A percentile compares a stretch with the other conserved stretches of the same genome.
Evolutionary conservation across 371 early-diverging fungal genomes (phyloP).

Genomic region (Pancytospora philotis): DNA sequence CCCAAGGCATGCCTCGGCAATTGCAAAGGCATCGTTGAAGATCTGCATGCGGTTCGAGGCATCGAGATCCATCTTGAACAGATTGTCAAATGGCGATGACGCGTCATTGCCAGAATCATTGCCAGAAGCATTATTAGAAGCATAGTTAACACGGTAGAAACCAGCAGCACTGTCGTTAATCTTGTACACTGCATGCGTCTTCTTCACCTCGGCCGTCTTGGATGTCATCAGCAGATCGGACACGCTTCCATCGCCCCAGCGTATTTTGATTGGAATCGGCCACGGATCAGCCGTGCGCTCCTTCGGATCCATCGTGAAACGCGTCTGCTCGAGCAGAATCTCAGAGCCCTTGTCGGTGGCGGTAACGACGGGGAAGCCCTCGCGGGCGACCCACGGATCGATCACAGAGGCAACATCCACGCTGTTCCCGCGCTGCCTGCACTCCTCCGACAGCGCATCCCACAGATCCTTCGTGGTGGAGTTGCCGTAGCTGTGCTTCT

Average conservation of each 20-base stretch:
- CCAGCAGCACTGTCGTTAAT: not conserved
- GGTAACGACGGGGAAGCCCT: slow-evolving; percentile 63
- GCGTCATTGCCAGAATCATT: too few relatives aligned
- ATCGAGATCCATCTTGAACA: not conserved
- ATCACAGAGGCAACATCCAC: slow-evolving; percentile 67
- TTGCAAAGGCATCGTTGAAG: slow-evolving; percentile 9
- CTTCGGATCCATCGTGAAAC: slow-evolving; percentile 64
- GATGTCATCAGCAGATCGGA: not conserved
- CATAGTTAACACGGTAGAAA: slow-evolving; percentile 10
- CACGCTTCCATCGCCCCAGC: slow-evolving; percentile 68
- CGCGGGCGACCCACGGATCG: slow-evolving; percentile 72
- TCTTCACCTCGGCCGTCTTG: not conserved
- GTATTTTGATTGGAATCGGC: slow-evolving; percentile 60
- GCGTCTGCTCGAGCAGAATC: slow-evolving; percentile 61
- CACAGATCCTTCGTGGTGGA: slow-evolving; percentile 74
- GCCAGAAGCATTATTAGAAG: too few relatives aligned
- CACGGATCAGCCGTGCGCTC: too few relatives aligned
- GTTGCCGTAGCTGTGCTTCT: slow-evolving; percentile 68
- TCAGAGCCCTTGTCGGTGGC: slow-evolving; percentile 55
- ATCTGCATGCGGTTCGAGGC: not conserved
- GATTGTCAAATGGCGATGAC: not conserved
- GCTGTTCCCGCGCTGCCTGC: slow-evolving; percentile 59
- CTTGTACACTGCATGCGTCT: not conserved
- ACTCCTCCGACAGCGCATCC: slow-evolving; percentile 63
- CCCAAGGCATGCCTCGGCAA: slow-evolving; percentile 1